Percentiles rank a stretch among this genome's conserved stretches.
These are phyloP conservation scores for Bacterosira constricta DNA, from an alignment of 108 stramenopile species.

Conservation along the genomic window DNA sequence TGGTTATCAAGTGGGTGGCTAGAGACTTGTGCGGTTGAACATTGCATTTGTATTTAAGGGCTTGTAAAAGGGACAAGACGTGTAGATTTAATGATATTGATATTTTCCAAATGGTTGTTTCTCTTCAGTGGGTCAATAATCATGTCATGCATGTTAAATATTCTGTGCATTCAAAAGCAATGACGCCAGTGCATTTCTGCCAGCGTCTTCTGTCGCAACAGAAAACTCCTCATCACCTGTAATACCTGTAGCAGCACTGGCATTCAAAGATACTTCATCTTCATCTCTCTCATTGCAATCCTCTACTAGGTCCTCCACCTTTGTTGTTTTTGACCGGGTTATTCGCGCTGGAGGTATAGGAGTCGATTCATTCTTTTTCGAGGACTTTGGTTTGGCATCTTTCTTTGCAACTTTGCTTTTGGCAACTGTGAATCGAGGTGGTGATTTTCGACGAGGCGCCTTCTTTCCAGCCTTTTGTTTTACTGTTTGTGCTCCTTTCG, in stretches of 20 bases:
- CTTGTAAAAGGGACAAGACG: too few species aligned
- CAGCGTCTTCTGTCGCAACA: slow-evolving; percentile 1
- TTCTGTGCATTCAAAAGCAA: not conserved
- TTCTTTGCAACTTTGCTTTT: not conserved
- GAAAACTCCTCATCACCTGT: not conserved
- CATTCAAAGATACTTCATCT: not conserved
- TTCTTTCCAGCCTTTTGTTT: slow-evolving; percentile 4
- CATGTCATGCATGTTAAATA: not conserved
- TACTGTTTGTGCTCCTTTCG: not conserved
- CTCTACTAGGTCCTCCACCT: not conserved
- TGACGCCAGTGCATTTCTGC: not conserved
- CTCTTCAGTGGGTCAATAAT: not conserved
- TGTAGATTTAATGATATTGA: not conserved
- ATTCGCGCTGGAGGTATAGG: not conserved
- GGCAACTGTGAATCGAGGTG: not conserved
- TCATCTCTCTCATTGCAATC: not conserved
- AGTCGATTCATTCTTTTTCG: not conserved
- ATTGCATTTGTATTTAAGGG: too few species aligned
- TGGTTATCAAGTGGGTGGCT: too few species aligned
- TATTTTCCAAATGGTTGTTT: not conserved
- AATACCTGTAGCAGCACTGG: not conserved
- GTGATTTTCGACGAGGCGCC: not conserved
- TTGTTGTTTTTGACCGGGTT: not conserved
- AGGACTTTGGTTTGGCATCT: not conserved
- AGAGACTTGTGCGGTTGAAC: too few species aligned